Evolutionary conservation across 2,329 filamentous ascomycete genomes (phyloP), one percentile per base, ranked within the genome.

Genomic region (Microdochium paspali): DNA sequence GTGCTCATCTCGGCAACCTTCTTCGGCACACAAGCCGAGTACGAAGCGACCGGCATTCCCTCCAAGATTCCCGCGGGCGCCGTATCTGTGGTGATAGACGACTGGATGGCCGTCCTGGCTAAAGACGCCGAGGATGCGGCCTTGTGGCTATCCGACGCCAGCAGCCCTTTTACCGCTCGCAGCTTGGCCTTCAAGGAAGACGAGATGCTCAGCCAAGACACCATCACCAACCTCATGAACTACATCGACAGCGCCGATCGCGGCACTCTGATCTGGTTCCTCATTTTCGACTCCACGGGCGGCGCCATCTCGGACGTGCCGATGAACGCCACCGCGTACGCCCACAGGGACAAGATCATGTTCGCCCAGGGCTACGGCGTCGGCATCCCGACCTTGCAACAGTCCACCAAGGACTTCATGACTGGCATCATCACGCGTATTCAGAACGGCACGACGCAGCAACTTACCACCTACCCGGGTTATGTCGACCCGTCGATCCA

Each of bases 351-450:
- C 65, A 78, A 78, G 52, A 54, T 83, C 35, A 74, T 84, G 62
- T 82, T 80, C 65, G 74, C 80, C 57, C 78, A 85, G 56, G 76
- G 74, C 0, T 84, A 84, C 56, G 77, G 70, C 9, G 56, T 84
- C 42, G 76, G 73, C 18, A 54, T 78, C 0, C 63, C 69, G 0
- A 62, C 62, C 1, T 56, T 82, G 13, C 67, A 65, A 1, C 51
- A 65, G n/a, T 65, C 62, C 12, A 77, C 73, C 2, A 70, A 65
- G 47, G 54, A 62, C 1, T 82, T 83, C 47, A 58, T 82, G 32
- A 62, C 67, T 15, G 72, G 71, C 5, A 65, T 84, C 43, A 73
- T 80, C 56, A 51, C 63, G 12, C 65, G 55, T 24, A 68, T 79
- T 31, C 57, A 59, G 30, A 55, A 55, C 4, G 60, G 66, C 4